phyloP scores from a whole-genome alignment of 2,329 filamentous ascomycete species.

The Emergomyces africanus region DNA sequence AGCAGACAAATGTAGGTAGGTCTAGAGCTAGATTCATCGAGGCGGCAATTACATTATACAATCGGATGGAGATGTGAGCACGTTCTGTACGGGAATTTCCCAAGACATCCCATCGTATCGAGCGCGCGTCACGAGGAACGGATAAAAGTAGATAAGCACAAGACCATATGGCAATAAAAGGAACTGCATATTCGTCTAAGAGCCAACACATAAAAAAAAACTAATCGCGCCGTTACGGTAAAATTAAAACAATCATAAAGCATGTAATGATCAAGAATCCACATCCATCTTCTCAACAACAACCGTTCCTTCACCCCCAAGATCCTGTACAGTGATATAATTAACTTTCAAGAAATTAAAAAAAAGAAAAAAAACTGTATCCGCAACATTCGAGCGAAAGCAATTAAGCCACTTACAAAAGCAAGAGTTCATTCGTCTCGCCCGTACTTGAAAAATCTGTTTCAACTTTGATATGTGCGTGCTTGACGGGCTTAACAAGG shows the following conservation, averaged over 20 bases:
- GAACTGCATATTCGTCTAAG: background rate
- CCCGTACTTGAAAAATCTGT: no score
- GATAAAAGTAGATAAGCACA: background rate
- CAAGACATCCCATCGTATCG: background rate
- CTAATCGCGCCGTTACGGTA: background rate
- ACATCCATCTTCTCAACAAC: constrained; percentile 55
- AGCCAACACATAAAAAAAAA: background rate
- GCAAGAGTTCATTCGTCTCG: no score
- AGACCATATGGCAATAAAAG: background rate
- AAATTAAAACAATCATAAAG: background rate
- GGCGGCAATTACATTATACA: background rate
- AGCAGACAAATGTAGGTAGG: background rate
- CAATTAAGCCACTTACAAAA: no score
- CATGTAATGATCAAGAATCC: constrained; percentile 30
- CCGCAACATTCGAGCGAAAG: no score
- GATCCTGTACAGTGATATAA: no score
- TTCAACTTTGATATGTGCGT: no score
- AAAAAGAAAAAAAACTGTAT: no score
- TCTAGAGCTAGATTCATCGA: background rate
- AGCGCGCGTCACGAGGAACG: background rate
- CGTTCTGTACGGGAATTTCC: background rate
- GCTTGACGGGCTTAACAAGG: no score
- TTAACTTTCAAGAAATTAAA: no score
- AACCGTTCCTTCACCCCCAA: constrained; percentile 51
- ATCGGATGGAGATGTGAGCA: background rate